Evolutionary conservation across 805 yeast genomes (phyloP).

Genomic region (Myxozyma monticola): DNA sequence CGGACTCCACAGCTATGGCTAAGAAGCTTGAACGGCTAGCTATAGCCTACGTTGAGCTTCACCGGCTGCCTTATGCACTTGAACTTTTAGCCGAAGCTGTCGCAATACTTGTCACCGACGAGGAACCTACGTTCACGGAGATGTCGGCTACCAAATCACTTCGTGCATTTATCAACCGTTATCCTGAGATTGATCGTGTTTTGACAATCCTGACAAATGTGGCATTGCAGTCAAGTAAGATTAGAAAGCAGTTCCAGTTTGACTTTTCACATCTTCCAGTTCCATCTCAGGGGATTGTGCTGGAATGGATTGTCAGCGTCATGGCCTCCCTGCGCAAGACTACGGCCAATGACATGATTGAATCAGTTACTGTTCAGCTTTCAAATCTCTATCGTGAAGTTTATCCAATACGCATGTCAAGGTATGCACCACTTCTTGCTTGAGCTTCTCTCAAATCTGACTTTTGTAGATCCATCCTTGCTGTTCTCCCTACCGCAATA

Average conservation of each 20-base stretch:
- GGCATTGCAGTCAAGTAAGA: no score
- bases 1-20: background rate
- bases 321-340: slow-evolving; percentile 6
- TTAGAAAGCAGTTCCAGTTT: no score
- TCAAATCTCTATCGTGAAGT: background rate
- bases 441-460: background rate
- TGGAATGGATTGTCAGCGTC: slow-evolving; percentile 15
- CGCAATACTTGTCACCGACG: background rate
- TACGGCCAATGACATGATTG: background rate
- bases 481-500: background rate
- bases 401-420: slow-evolving; percentile 12
- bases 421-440: background rate
- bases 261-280: background rate
- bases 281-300: slow-evolving; percentile 7
- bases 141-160: background rate
- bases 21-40: slow-evolving; percentile 26
- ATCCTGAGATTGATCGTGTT: slow-evolving; percentile 6
- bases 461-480: slow-evolving; percentile 2
- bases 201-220: no score
- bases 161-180: background rate
- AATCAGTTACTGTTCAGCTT: background rate
- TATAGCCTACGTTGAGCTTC: slow-evolving; percentile 13
- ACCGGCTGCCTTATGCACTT: slow-evolving; percentile 2
- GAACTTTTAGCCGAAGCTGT: slow-evolving; percentile 4
- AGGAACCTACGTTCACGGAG: background rate